Evolutionary conservation across 805 yeast genomes (phyloP).

Genomic region (Kodamaea leandrae): DNA sequence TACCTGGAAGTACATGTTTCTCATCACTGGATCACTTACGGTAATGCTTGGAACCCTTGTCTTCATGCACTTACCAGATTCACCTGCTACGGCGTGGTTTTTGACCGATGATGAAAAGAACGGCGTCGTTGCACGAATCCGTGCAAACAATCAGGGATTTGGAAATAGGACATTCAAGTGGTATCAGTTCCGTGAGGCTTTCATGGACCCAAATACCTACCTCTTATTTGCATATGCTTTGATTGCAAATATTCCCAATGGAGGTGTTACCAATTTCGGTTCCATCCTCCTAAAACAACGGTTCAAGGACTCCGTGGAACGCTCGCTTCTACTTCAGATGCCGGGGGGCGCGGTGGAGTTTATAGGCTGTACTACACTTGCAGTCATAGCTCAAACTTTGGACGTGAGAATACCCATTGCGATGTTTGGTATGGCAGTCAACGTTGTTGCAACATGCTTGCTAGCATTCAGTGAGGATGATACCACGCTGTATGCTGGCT

Average conservation of each 20-base stretch:
- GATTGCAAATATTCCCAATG: constrained; percentile 33
- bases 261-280: constrained; percentile 37
- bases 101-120: constrained; percentile 26
- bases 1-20: constrained; percentile 61
- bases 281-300: constrained; percentile 27
- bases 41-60: constrained; percentile 48
- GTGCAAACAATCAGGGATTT: constrained; percentile 44
- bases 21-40: constrained; percentile 60
- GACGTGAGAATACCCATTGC: constrained; percentile 29
- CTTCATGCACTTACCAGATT: constrained; percentile 52
- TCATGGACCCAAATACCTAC: constrained; percentile 37
- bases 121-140: constrained; percentile 50
- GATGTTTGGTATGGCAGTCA: constrained; percentile 21
- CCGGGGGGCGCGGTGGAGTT: constrained; percentile 50
- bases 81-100: constrained; percentile 39
- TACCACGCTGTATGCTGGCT: constrained; percentile 25
- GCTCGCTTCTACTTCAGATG: constrained; percentile 43
- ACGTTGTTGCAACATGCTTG: constrained; percentile 31
- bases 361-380: constrained; percentile 34
- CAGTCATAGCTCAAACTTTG: constrained; percentile 22
- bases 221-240: constrained; percentile 27
- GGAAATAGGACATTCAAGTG: constrained; percentile 38
- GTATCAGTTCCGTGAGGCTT: constrained; percentile 36
- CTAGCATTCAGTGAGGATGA: constrained; percentile 40
- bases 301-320: constrained; percentile 25